phyloP scores from a whole-genome alignment of 352 stramenopile genomes.

The Phytopythium delawarense region DNA sequence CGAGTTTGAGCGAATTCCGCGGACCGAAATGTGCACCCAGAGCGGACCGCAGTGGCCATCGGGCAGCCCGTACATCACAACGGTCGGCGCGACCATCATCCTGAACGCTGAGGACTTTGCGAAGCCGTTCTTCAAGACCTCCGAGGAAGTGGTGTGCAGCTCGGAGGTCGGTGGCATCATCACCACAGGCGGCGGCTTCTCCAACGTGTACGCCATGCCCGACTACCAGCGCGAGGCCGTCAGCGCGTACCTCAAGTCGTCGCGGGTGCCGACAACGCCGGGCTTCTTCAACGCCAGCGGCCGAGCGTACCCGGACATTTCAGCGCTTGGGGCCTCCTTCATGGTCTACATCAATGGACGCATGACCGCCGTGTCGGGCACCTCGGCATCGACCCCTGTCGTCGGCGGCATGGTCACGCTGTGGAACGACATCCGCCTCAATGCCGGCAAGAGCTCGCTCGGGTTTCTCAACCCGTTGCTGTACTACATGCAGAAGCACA shows the following conservation, averaged over 20 bases:
- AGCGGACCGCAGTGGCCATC: slow-evolving; percentile 73
- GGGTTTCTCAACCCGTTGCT: slow-evolving; percentile 87
- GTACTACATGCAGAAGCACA: slow-evolving; percentile 63
- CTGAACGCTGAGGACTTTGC: slow-evolving; percentile 19
- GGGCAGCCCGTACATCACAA: slow-evolving; percentile 87
- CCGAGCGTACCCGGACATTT: slow-evolving; percentile 88
- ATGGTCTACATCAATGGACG: slow-evolving; percentile 53
- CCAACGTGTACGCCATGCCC: slow-evolving; percentile 68
- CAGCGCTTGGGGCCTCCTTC: slow-evolving; percentile 69
- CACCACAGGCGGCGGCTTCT: slow-evolving; percentile 88
- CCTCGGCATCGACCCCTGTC: slow-evolving; percentile 83
- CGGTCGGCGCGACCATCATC: slow-evolving; percentile 87
- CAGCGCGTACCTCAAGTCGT: slow-evolving; percentile 50
- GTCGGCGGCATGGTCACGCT: slow-evolving; percentile 85
- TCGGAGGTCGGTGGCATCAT: slow-evolving; percentile 67
- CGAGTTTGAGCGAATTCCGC: slow-evolving; percentile 54
- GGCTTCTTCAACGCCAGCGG: slow-evolving; percentile 83
- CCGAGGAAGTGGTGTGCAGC: slow-evolving; percentile 80
- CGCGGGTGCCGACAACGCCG: slow-evolving; percentile 33
- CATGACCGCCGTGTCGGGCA: slow-evolving; percentile 62
- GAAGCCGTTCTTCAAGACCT: slow-evolving; percentile 58
- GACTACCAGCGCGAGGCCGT: slow-evolving; percentile 74
- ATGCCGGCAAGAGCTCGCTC: slow-evolving; percentile 70
- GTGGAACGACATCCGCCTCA: slow-evolving; percentile 82
- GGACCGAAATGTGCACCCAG: slow-evolving; percentile 52